Conservation (phyloP, 352 stramenopile genomes). For the Phytophthora idaei region DNA sequence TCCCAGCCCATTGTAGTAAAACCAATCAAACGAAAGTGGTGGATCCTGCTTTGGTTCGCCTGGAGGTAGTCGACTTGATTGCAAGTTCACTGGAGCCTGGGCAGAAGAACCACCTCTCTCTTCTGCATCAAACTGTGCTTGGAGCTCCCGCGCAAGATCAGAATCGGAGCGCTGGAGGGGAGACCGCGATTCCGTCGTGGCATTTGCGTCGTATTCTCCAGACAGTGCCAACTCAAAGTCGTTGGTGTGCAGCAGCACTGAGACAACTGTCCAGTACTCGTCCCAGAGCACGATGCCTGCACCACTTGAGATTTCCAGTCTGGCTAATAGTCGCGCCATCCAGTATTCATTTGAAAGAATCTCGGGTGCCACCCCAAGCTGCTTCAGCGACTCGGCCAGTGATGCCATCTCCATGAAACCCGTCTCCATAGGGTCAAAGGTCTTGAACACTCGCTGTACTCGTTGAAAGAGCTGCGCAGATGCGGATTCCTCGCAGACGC, state of each 20-base stretch:
- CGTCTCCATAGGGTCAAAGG: slow-evolving; percentile 86
- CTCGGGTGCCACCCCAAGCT: slow-evolving; percentile 62
- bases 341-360: slow-evolving; percentile 64
- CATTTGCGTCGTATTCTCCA: slow-evolving; percentile 41
- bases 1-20: slow-evolving; percentile 42
- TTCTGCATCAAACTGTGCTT: slow-evolving; percentile 80
- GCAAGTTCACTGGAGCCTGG: background rate
- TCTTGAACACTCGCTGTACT: slow-evolving; percentile 90
- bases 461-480: slow-evolving; percentile 84
- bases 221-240: slow-evolving; percentile 72
- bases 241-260: slow-evolving; percentile 72
- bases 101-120: slow-evolving; percentile 13
- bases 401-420: slow-evolving; percentile 82
- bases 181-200: background rate
- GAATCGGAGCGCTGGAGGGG: slow-evolving; percentile 64
- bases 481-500: slow-evolving; percentile 64
- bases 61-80: slow-evolving; percentile 1
- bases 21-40: slow-evolving; percentile 39
- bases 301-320: slow-evolving; percentile 66
- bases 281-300: slow-evolving; percentile 93
- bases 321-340: slow-evolving; percentile 64
- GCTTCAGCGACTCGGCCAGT: slow-evolving; percentile 66
- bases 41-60: background rate
- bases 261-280: slow-evolving; percentile 91
- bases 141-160: slow-evolving; percentile 69